Evolutionary conservation across 2,329 filamentous ascomycete species (phyloP).

Genomic region (Arthrocladium fulminans): DNA sequence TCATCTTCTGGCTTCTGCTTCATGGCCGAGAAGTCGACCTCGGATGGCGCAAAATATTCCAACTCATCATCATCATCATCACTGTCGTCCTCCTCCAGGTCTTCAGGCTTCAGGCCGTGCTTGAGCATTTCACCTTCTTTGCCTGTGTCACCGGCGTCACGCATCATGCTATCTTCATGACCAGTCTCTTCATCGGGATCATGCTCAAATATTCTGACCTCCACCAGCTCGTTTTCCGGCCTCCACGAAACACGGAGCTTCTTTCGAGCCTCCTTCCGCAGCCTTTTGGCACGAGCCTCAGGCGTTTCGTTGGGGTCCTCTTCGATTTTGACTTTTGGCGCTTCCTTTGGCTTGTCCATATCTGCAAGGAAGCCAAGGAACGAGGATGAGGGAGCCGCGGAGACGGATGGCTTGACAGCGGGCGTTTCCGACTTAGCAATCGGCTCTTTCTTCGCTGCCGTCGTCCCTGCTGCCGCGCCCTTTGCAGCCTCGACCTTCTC

Average conservation of each 20-base stretch:
- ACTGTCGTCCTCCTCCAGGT: slow-evolving; percentile 40
- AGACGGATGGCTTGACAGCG: slow-evolving; percentile 15
- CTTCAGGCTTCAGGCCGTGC: slow-evolving; percentile 44
- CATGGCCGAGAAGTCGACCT: slow-evolving; percentile 33
- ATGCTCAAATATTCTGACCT: slow-evolving; percentile 52
- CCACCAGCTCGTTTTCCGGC: slow-evolving; percentile 46
- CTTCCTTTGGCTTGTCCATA: slow-evolving; percentile 47
- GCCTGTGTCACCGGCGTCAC: slow-evolving; percentile 51
- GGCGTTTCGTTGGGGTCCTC: slow-evolving; percentile 49
- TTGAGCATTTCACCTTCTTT: slow-evolving; percentile 47
- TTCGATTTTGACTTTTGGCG: slow-evolving; percentile 44
- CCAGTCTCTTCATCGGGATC: slow-evolving; percentile 55
- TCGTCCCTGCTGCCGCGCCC: slow-evolving; percentile 15
- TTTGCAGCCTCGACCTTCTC: slow-evolving; percentile 27
- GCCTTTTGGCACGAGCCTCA: slow-evolving; percentile 50
- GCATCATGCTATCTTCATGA: slow-evolving; percentile 49
- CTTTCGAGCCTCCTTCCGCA: slow-evolving; percentile 53
- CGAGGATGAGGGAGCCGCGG: slow-evolving; percentile 36
- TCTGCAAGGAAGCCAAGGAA: slow-evolving; percentile 43
- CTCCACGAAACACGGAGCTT: slow-evolving; percentile 55
- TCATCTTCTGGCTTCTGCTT: slow-evolving; percentile 24
- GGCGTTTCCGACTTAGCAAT: slow-evolving; percentile 31
- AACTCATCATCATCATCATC: slow-evolving; percentile 45
- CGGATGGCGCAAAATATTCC: slow-evolving; percentile 27
- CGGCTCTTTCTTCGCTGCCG: slow-evolving; percentile 24